Evolutionary conservation across 768 basidiomycete genomes (phyloP).

Genomic region (Hygrophorus pudorinus): DNA sequence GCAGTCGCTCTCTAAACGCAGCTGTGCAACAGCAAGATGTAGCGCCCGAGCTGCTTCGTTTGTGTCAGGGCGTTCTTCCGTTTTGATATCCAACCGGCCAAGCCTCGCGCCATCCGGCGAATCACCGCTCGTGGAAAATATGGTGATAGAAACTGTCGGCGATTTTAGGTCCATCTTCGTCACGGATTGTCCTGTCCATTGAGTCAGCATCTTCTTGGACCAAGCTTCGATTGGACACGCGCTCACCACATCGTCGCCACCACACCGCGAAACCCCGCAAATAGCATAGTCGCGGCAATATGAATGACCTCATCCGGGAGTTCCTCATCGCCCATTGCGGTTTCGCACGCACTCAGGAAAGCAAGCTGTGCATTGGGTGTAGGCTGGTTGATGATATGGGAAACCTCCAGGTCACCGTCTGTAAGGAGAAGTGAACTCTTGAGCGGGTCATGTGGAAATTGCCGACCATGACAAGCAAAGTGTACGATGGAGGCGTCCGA

Average conservation of each 20-base stretch:
- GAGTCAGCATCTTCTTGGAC: too few relatives aligned
- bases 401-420: slow-evolving; percentile 13
- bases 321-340: slow-evolving; percentile 22
- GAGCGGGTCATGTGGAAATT: slow-evolving; percentile 18
- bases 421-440: slow-evolving; percentile 17
- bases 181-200: slow-evolving; percentile 4
- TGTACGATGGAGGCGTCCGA: slow-evolving; percentile 19
- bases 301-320: slow-evolving; percentile 24
- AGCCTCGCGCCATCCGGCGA: too few relatives aligned
- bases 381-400: slow-evolving; percentile 15
- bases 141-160: slow-evolving; percentile 7
- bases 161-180: slow-evolving; percentile 6
- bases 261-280: slow-evolving; percentile 21
- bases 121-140: slow-evolving; percentile 5
- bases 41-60: slow-evolving; percentile 6
- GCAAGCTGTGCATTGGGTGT: slow-evolving; percentile 23
- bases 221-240: too few relatives aligned
- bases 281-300: slow-evolving; percentile 31
- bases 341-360: slow-evolving; percentile 33
- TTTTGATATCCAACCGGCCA: neutral
- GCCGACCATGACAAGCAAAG: slow-evolving; percentile 28
- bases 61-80: slow-evolving; percentile 1
- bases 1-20: neutral
- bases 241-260: slow-evolving; percentile 33
- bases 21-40: neutral